phyloP scores from a whole-genome alignment of 176 grass and related monocot species.

The Musa schizocarpa region DNA sequence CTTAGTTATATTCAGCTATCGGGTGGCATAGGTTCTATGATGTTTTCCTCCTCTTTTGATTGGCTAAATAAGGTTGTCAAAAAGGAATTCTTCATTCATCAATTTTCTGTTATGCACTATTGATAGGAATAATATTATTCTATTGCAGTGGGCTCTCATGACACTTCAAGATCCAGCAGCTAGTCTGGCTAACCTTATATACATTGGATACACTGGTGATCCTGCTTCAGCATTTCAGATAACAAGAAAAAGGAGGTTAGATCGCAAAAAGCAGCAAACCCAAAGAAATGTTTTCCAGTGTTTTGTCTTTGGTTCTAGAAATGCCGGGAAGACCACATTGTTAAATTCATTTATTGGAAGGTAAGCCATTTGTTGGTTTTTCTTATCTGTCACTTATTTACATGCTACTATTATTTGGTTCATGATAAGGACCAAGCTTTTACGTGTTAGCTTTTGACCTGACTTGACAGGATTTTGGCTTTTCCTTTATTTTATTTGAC shows the following conservation, averaged over 20 bases:
- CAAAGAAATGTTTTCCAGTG: conserved; percentile 81
- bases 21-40: too few species aligned
- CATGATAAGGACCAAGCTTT: not conserved
- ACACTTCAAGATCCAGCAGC: conserved; percentile 76
- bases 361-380: conserved; percentile 20
- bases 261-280: conserved; percentile 81
- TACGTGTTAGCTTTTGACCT: conserved; percentile 1
- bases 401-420: not conserved
- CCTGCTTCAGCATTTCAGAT: conserved; percentile 61
- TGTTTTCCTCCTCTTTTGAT: too few species aligned
- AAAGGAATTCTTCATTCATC: too few species aligned
- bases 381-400: not conserved
- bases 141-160: conserved; percentile 93
- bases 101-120: not conserved
- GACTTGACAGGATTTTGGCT: not conserved
- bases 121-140: not conserved
- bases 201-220: conserved; percentile 75
- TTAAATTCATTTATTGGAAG: conserved; percentile 87
- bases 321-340: conserved; percentile 73
- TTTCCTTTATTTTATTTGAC: not conserved
- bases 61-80: too few species aligned
- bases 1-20: too few species aligned
- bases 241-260: conserved; percentile 83
- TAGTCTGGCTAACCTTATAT: conserved; percentile 78
- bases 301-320: conserved; percentile 80